These are phyloP conservation scores for Hygrophorus russula DNA, from an alignment of 768 basidiomycete species.

Conservation along the genomic window DNA sequence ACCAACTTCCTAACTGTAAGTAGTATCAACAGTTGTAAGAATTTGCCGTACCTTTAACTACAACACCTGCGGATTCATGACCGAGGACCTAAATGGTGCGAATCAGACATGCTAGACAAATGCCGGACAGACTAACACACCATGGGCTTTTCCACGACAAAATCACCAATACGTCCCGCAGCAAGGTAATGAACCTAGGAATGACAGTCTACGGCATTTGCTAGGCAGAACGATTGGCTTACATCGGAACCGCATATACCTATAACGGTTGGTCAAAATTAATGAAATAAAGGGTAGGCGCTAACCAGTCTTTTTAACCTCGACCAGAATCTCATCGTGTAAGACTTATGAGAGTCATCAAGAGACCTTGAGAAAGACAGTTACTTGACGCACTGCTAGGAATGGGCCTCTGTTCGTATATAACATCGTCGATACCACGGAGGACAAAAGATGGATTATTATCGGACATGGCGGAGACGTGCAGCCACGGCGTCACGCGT, in stretches of 20 bases:
- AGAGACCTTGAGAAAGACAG: not conserved
- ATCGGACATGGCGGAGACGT: constrained; percentile 50
- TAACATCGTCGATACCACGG: constrained; percentile 52
- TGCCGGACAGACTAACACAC: constrained; percentile 20
- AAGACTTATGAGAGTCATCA: constrained; percentile 31
- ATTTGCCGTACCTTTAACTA: constrained; percentile 44
- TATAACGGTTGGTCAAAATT: constrained; percentile 15
- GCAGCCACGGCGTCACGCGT: too few species aligned
- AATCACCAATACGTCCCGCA: constrained; percentile 74
- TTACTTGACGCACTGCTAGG: constrained; percentile 42
- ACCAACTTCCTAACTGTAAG: constrained; percentile 41
- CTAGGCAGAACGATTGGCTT: constrained; percentile 11
- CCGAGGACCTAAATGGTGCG: constrained; percentile 61
- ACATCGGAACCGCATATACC: constrained; percentile 92
- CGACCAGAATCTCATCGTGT: constrained; percentile 71
- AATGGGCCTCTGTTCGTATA: constrained; percentile 65
- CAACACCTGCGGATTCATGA: constrained; percentile 82
- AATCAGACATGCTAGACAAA: too few species aligned
- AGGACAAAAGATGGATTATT: constrained; percentile 82
- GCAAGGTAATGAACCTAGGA: constrained; percentile 64
- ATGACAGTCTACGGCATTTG: not conserved
- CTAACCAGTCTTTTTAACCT: constrained; percentile 84
- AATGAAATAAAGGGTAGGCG: constrained; percentile 2
- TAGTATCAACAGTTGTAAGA: not conserved
- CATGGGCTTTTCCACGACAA: constrained; percentile 74